phyloP scores from a whole-genome alignment of 176 grass and related monocot species.

The Triticum urartu region DNA sequence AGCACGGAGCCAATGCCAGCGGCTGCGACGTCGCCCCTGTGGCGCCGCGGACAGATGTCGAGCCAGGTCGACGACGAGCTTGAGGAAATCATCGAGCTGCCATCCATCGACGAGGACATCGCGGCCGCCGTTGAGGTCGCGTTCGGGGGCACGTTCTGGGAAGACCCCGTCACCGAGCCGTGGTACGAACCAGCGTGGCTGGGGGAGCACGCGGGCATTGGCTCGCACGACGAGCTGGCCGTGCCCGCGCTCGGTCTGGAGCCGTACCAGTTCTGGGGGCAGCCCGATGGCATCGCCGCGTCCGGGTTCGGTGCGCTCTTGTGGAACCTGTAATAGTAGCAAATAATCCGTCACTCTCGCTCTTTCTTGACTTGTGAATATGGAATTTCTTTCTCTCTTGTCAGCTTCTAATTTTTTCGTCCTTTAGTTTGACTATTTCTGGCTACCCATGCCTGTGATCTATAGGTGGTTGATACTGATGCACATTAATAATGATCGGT shows the following conservation, averaged over 20 bases:
- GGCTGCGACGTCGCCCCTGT: not conserved
- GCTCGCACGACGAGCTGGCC: slow-evolving; percentile 8
- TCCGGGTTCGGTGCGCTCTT: slow-evolving; percentile 18
- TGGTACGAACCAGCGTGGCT: slow-evolving; percentile 40
- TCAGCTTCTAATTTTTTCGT: not conserved
- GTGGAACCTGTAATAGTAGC: slow-evolving; percentile 37
- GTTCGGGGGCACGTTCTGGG: slow-evolving; percentile 14
- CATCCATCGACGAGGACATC: slow-evolving; percentile 38
- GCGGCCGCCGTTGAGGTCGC: not conserved
- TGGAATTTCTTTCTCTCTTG: not conserved
- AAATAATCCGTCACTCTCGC: not conserved
- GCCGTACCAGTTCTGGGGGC: slow-evolving; percentile 5
- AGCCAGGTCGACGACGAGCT: slow-evolving; percentile 40
- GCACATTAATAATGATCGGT: not conserved
- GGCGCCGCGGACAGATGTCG: not conserved
- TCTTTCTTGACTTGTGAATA: slow-evolving; percentile 26
- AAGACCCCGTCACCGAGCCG: not conserved
- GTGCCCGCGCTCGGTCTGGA: not conserved
- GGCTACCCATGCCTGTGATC: not conserved
- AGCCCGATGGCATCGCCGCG: slow-evolving; percentile 12
- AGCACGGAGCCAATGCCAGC: not conserved
- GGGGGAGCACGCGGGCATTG: slow-evolving; percentile 12
- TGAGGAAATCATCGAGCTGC: slow-evolving; percentile 66
- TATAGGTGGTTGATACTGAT: not conserved
- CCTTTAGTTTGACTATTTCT: not conserved